Percentiles rank a stretch among this genome's conserved stretches.
phyloP scores from a whole-genome alignment of 2,329 filamentous ascomycete species.

The Dothideomycetidae sp. region DNA sequence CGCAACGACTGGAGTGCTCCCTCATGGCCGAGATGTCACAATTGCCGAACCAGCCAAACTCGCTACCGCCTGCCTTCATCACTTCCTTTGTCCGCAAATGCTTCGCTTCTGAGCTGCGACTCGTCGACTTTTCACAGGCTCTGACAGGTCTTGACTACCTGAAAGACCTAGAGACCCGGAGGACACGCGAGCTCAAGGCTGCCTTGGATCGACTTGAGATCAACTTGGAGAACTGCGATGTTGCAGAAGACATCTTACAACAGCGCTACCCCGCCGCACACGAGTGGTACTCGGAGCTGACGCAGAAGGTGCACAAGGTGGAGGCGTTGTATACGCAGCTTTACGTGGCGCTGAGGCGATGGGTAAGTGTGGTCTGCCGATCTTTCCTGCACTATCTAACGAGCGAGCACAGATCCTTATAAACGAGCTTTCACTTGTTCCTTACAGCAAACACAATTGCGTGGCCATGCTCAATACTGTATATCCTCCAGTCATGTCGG shows the following conservation, averaged over 20 bases:
- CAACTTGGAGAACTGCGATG: constrained; percentile 29
- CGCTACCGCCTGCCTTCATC: constrained; percentile 48
- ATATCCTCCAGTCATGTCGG: constrained; percentile 41
- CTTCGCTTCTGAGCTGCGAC: constrained; percentile 41
- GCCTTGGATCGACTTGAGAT: constrained; percentile 42
- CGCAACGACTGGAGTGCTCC: constrained; percentile 35
- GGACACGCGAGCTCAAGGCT: constrained; percentile 42
- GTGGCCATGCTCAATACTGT: constrained; percentile 55
- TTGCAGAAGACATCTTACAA: constrained; percentile 34
- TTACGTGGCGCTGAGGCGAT: constrained; percentile 47
- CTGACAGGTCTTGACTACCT: constrained; percentile 53
- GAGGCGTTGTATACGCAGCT: constrained; percentile 46
- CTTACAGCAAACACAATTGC: constrained; percentile 51
- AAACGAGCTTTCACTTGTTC: constrained; percentile 48
- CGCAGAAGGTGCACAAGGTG: constrained; percentile 35
- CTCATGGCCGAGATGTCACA: constrained; percentile 44
- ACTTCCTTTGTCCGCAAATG: constrained; percentile 46
- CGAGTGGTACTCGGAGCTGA: constrained; percentile 35
- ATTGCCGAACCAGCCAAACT: constrained; percentile 44
- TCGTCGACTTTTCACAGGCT: constrained; percentile 52
- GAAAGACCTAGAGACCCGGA: constrained; percentile 46
- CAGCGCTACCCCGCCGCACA: constrained; percentile 40
- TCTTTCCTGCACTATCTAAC: too few relatives aligned
- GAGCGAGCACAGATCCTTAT: constrained; percentile 39
- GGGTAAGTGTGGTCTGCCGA: constrained; percentile 42